phyloP scores from a whole-genome alignment of 2,329 filamentous ascomycete genomes.

The Biscogniauxia sp. region DNA sequence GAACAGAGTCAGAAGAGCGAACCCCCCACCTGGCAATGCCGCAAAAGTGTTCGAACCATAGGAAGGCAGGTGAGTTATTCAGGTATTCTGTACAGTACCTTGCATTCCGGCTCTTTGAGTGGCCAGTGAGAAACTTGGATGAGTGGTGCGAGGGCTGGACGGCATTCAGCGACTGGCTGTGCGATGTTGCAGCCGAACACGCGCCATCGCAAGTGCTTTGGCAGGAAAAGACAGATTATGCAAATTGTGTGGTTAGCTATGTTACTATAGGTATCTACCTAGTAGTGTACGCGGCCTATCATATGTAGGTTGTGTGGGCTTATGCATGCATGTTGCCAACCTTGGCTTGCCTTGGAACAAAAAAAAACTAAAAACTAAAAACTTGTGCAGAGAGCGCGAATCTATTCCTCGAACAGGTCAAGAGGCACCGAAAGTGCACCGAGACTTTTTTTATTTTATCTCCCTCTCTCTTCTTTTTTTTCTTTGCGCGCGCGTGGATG shows the following conservation, averaged over 20 bases:
- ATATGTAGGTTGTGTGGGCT: constrained; percentile 15
- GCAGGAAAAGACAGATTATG: constrained; percentile 26
- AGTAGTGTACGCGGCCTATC: constrained; percentile 31
- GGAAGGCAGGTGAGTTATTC: too few species aligned
- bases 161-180: constrained; percentile 31
- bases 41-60: background rate
- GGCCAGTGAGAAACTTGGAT: constrained; percentile 1
- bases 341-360: constrained; percentile 8
- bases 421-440: constrained; percentile 8
- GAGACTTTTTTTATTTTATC: background rate
- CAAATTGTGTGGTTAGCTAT: constrained; percentile 30
- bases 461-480: background rate
- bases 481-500: constrained; percentile 2
- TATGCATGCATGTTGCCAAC: constrained; percentile 24
- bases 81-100: constrained; percentile 20
- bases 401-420: constrained; percentile 14
- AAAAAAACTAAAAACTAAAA: too few species aligned
- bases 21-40: background rate
- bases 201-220: constrained; percentile 12
- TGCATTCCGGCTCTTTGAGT: constrained; percentile 21
- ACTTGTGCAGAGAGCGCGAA: constrained; percentile 21
- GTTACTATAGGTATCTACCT: constrained; percentile 16
- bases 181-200: constrained; percentile 31
- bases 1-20: background rate
- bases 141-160: constrained; percentile 26